Evolutionary conservation across 2,329 filamentous ascomycete genomes (phyloP), one percentile per base, ranked within the genome.

Genomic region (Botrytis elliptica): DNA sequence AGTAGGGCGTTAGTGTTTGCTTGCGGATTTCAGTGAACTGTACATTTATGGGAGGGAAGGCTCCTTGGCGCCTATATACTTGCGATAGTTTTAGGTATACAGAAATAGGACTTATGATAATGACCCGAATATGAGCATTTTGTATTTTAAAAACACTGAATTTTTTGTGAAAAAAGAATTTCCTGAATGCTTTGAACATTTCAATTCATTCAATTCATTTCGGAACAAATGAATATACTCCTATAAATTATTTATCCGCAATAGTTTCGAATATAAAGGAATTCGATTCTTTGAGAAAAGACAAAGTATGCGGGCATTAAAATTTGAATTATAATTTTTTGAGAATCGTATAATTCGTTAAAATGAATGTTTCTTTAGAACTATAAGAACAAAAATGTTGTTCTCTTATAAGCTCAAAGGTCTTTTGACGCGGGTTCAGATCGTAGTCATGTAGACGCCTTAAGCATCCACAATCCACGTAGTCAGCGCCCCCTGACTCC

Each of bases 231-330:
- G 18, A 3, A 7, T 36, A 14, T 25, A 52, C 6, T 38, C 38
- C 33, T 29, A 4, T 7, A 5, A 55, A 55, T 6, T 29, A 22
- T 33, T 14, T 2, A 29, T 55, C 33, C 4, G 25, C n/a, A 16
- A 9, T 40, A 67, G 8, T 38, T 67, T 14, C 0, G 20, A 2
- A 6, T 29, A n/a, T 16, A 6, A 3, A n/a, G 22, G 38, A 12
- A 8, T 29, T 7, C 6, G 8, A 29, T 18, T 22, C 33, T 33
- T 10, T 12, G 6, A 36, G 8, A 6, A 22, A 49, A 33, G 29
- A 22, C 4, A 22, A 16, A 36, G 18, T 14, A 3, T 7, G 7
- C 1, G 1, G 8, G 9, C 10, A 7, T 46, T 12, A 1, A 33
- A 18, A 4, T 18, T 29, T 29, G 0, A 4, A 33, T 57, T 29